Conservation (phyloP, 176 grass and related monocot genomes). For the Leersia perrieri region DNA sequence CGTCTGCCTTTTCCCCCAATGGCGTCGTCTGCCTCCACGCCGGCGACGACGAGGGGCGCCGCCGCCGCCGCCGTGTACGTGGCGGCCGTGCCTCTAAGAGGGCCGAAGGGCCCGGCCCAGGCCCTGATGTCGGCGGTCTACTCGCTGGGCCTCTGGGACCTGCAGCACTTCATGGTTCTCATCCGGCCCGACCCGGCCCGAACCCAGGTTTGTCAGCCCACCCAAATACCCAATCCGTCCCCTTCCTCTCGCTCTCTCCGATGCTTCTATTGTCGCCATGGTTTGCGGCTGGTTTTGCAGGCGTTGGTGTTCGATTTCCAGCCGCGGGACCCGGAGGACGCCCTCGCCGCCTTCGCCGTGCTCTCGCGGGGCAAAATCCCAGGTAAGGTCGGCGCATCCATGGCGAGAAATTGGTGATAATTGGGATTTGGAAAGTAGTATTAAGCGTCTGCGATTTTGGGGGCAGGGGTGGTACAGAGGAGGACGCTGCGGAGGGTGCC, state of each 20-base stretch:
- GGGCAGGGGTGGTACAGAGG: conserved; percentile 67
- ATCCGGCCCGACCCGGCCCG: conserved; percentile 44
- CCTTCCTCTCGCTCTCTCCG: background rate
- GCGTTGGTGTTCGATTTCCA: conserved; percentile 76
- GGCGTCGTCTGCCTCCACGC: background rate
- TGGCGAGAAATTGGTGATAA: background rate
- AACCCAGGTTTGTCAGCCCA: conserved; percentile 32
- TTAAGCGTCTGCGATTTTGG: background rate
- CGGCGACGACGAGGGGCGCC: background rate
- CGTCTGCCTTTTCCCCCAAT: background rate
- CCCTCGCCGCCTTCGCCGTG: conserved; percentile 44
- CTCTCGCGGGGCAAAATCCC: conserved; percentile 55
- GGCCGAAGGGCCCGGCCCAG: conserved; percentile 53
- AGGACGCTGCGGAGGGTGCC: conserved; percentile 54
- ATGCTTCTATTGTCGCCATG: background rate
- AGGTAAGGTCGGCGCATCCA: conserved; percentile 27
- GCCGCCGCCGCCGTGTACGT: conserved; percentile 50
- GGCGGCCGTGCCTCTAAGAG: conserved; percentile 65
- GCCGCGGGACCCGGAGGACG: conserved; percentile 70
- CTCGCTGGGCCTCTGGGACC: conserved; percentile 48
- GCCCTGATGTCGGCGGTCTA: conserved; percentile 58
- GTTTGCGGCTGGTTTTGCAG: conserved; percentile 19
- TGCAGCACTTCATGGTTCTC: conserved; percentile 87
- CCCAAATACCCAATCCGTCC: background rate
- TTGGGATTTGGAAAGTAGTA: background rate